Evolutionary conservation across 768 basidiomycete species (phyloP).

Genomic region (Mycena floridula): DNA sequence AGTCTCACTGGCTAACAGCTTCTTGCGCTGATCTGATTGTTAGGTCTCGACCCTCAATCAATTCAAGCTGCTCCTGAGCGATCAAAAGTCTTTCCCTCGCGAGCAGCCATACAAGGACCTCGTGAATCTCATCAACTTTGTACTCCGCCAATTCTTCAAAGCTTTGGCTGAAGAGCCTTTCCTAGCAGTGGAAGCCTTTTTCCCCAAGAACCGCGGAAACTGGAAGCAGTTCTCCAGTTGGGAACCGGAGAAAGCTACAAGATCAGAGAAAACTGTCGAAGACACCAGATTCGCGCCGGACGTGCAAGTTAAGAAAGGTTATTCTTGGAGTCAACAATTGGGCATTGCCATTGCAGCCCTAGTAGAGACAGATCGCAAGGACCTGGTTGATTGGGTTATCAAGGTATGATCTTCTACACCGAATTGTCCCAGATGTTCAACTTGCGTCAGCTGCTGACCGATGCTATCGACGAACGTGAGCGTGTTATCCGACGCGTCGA

Average conservation of each 20-base stretch:
- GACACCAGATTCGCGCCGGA: conserved; percentile 54
- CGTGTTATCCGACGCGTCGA: conserved; percentile 59
- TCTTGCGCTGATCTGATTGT: background rate
- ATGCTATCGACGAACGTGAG: conserved; percentile 54
- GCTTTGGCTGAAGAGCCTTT: conserved; percentile 78
- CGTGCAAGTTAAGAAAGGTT: conserved; percentile 79
- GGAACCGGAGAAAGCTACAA: conserved; percentile 46
- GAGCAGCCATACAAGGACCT: conserved; percentile 82
- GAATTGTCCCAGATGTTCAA: background rate
- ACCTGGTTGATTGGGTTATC: conserved; percentile 74
- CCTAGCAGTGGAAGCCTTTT: conserved; percentile 85
- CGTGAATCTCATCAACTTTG: conserved; percentile 73
- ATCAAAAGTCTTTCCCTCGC: conserved; percentile 72
- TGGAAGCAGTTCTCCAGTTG: conserved; percentile 85
- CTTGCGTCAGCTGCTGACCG: conserved; percentile 46
- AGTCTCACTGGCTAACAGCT: background rate
- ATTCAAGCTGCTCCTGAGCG: conserved; percentile 82
- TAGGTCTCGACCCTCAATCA: conserved; percentile 87
- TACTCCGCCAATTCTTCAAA: conserved; percentile 94
- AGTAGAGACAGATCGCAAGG: conserved; percentile 54
- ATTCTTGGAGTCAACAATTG: conserved; percentile 85
- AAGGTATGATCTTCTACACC: conserved; percentile 46
- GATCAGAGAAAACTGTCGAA: conserved; percentile 27
- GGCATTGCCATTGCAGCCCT: conserved; percentile 79
- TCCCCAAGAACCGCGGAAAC: conserved; percentile 80